Conservation (phyloP, 2,329 filamentous ascomycete species). For the Talaromyces pinophilus region DNA sequence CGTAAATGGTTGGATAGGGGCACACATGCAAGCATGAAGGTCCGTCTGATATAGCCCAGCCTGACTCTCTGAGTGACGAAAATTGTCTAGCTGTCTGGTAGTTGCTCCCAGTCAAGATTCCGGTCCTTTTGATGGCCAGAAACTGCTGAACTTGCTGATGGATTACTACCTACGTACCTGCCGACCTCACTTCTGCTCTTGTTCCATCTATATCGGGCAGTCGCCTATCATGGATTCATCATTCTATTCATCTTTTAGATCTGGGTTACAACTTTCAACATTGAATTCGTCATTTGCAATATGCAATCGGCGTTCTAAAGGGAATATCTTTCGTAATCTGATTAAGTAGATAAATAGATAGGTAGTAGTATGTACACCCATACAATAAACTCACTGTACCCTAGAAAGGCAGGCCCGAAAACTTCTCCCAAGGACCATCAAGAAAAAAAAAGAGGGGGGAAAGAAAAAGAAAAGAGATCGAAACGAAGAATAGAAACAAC, state of each 20-base stretch:
- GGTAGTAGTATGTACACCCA: conserved; percentile 6
- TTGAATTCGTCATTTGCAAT: neutral
- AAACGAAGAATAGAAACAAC: neutral
- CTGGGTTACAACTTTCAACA: neutral
- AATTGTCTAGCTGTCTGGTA: too few species aligned
- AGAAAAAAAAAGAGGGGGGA: neutral
- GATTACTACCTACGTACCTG: neutral
- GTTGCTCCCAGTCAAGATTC: neutral
- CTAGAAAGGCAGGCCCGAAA: neutral
- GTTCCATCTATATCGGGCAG: neutral
- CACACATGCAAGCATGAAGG: too few species aligned
- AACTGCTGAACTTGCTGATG: neutral
- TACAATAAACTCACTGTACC: neutral
- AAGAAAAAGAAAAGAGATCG: neutral
- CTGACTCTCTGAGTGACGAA: too few species aligned
- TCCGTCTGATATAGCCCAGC: too few species aligned
- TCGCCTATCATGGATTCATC: neutral
- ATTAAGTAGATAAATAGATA: conserved; percentile 10
- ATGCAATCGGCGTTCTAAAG: neutral
- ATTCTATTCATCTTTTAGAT: neutral
- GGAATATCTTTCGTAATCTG: neutral
- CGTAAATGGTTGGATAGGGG: too few species aligned
- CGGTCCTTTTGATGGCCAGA: neutral
- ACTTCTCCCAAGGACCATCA: neutral
- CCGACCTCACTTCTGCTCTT: neutral